Evolutionary conservation across 140 eudicot genomes (phyloP).

Genomic region (Erigeron philadelphicus): DNA sequence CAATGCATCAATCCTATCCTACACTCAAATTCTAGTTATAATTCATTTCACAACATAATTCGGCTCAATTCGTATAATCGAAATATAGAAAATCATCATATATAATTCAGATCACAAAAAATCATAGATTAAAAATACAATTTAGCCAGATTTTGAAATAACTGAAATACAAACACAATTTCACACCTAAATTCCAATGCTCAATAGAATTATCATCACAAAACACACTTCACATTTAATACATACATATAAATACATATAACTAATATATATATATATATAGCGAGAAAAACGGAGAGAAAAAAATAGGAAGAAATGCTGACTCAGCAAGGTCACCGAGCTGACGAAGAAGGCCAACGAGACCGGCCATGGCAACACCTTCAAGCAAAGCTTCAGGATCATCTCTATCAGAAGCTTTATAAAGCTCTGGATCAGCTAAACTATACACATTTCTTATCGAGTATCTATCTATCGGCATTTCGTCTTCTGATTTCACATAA

Average conservation of each 20-base stretch:
- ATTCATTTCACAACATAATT: neutral
- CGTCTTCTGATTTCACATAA: constrained; percentile 16
- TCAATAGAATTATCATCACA: neutral
- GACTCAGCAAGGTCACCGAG: constrained; percentile 96
- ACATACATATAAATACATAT: neutral
- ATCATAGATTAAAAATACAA: constrained; percentile 4
- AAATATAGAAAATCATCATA: neutral
- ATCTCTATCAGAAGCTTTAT: constrained; percentile 72
- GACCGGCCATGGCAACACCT: constrained; percentile 98
- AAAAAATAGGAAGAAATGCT: constrained; percentile 23
- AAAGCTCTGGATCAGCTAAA: constrained; percentile 79
- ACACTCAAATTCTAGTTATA: neutral
- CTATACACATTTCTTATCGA: constrained; percentile 71
- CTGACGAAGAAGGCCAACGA: constrained; percentile 86
- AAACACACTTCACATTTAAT: too few relatives aligned
- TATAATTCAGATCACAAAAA: constrained; percentile 13
- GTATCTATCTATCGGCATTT: constrained; percentile 72
- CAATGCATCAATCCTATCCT: neutral
- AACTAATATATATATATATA: neutral
- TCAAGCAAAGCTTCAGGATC: constrained; percentile 96
- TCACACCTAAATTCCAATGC: constrained; percentile 13
- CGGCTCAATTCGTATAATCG: neutral
- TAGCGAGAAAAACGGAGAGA: neutral
- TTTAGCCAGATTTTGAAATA: constrained; percentile 10
- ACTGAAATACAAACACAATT: constrained; percentile 15